These are phyloP conservation scores for Endotrypanum monterogeii DNA, from an alignment of 208 protist genomes.

Conservation along the genomic window DNA sequence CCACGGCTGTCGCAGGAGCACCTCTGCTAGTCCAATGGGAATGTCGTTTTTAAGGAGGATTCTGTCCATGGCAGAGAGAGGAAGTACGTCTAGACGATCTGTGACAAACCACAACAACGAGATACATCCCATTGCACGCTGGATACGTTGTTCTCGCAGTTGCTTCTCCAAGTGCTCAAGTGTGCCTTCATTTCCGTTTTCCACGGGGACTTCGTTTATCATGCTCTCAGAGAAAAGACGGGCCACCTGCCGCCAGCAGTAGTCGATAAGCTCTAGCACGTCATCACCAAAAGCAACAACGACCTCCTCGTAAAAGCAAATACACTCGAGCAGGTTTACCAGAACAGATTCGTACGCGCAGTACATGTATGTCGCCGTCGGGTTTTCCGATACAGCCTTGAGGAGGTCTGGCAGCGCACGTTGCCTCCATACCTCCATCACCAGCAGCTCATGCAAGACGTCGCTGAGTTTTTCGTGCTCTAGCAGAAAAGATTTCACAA, in stretches of 20 bases:
- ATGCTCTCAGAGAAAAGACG: constrained; percentile 65
- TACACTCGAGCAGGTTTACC: constrained; percentile 88
- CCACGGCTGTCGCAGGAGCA: constrained; percentile 85
- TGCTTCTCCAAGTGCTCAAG: constrained; percentile 42
- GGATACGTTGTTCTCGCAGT: constrained; percentile 43
- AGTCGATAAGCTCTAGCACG: constrained; percentile 89
- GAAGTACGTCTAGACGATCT: constrained; percentile 74
- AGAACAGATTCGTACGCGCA: constrained; percentile 84
- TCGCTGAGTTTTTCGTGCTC: constrained; percentile 77
- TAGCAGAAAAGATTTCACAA: constrained; percentile 80
- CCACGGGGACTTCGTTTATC: constrained; percentile 24
- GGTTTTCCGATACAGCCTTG: constrained; percentile 54
- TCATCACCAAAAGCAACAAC: constrained; percentile 79
- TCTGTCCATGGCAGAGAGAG: constrained; percentile 72
- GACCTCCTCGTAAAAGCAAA: constrained; percentile 88
- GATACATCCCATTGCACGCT: constrained; percentile 74
- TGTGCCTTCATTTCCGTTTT: constrained; percentile 13
- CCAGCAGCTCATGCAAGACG: constrained; percentile 82
- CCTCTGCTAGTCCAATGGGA: constrained; percentile 72
- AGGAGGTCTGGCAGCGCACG: constrained; percentile 62
- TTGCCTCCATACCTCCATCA: constrained; percentile 88
- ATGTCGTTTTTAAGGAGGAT: constrained; percentile 88
- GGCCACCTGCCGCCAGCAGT: constrained; percentile 86
- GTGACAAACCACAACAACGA: constrained; percentile 92
- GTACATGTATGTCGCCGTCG: constrained; percentile 83